Evolutionary conservation across 225 moss, liverwort and hornwort species (phyloP), one percentile per base, ranked within the genome.

Genomic region (Polytrichum commune): DNA sequence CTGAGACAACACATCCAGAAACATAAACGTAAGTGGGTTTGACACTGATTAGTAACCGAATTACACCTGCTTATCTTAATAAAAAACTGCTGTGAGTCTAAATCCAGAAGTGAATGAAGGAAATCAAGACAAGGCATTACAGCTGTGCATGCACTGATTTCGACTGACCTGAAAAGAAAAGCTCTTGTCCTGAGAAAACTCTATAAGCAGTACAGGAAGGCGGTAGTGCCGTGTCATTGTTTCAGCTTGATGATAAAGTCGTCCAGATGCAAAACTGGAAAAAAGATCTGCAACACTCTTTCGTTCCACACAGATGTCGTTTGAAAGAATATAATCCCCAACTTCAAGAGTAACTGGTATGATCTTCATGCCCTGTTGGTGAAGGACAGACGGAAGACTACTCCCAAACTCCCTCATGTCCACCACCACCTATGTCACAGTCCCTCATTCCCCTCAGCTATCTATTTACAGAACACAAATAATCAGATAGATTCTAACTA

Each of bases 341-440:
- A 98, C 98, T 90, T 98, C 98, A 71, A 98, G 90, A 80, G 98
- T 98, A 33, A 98, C 91, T 55, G 98, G 98, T 68, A 93, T 72
- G 74, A 98, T 93, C 76, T 81, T 86, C 80, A 98, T 93, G 66
- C 92, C 92, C 83, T 98, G 98, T 81, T 93, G 95, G 72, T 98
- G 98, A 65, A 98, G 88, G 55, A 98, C 98, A 72, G 87, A 90
- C 25, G 98, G 98, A 69, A 98, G 88, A 77, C 90, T 98, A 66
- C 98, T 98, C 67, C 91, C 93, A 74, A 98, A 98, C 83, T 98
- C 98, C 69, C 98, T 80, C 98, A 98, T 98, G 80, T 98, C 98
- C 67, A 98, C 98, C 81, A 98, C 92, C 65, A 98, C 93, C 98
- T 98, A 93, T 22, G 22, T 24, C 58, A 58, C 82, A 84, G 60